Evolutionary conservation across 441 rosid species (phyloP).

Genomic region (Rhodomyrtus psidioides): DNA sequence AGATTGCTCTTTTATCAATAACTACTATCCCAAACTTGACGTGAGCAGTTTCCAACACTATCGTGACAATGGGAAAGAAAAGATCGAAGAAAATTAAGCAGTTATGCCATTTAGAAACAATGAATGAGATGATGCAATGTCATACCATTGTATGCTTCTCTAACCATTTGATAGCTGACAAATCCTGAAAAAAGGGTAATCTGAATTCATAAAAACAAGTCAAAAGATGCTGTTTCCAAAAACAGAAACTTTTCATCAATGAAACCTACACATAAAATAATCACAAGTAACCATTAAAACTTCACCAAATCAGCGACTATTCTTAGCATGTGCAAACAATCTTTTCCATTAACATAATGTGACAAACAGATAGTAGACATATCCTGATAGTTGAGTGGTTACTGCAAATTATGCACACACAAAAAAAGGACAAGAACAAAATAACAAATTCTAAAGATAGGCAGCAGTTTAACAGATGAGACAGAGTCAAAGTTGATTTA

Average conservation of each 20-base stretch:
- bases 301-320: not conserved
- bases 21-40: not conserved
- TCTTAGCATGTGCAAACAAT: not conserved
- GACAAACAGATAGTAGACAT: not conserved
- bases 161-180: conserved; percentile 97
- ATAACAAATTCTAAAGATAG: not conserved
- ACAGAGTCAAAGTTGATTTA: not conserved
- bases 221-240: not conserved
- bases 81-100: not conserved
- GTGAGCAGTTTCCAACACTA: not conserved
- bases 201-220: conserved; percentile 46
- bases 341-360: not conserved
- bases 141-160: conserved; percentile 90
- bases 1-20: no score
- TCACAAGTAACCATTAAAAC: not conserved
- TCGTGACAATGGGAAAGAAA: not conserved
- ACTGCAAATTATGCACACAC: not conserved
- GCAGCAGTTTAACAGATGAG: not conserved
- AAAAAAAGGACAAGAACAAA: not conserved
- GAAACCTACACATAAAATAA: not conserved
- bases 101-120: not conserved
- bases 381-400: not conserved
- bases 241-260: not conserved
- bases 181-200: conserved; percentile 97
- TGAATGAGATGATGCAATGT: not conserved